These are phyloP conservation scores for Vitis hybrid DNA, from an alignment of 177 flowering plant species.

Conservation along the genomic window DNA sequence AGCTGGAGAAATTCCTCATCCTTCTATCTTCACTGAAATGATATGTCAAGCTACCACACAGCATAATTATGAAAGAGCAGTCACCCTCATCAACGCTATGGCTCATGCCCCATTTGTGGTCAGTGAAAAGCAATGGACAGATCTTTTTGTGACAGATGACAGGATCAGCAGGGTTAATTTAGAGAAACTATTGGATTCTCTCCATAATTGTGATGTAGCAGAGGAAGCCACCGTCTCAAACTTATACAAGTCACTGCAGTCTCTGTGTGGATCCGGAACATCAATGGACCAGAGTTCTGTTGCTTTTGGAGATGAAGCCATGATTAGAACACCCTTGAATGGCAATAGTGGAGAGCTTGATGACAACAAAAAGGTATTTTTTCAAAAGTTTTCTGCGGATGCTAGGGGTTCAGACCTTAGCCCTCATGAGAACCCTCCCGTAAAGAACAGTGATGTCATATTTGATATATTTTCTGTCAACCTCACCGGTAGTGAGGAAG, in stretches of 20 bases:
- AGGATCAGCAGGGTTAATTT: conserved; percentile 39
- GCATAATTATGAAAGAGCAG: conserved; percentile 51
- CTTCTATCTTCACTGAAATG: conserved; percentile 65
- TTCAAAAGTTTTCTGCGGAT: conserved; percentile 6
- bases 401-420: conserved; percentile 6
- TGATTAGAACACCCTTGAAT: conserved; percentile 1
- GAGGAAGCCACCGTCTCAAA: conserved; percentile 49
- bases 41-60: conserved; percentile 48
- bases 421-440: conserved; percentile 3
- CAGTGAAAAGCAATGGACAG: conserved; percentile 71
- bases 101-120: conserved; percentile 71
- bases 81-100: conserved; percentile 51
- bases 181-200: conserved; percentile 35
- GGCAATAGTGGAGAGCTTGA: conserved; percentile 2
- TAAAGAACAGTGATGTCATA: conserved; percentile 5
- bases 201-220: conserved; percentile 28
- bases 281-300: conserved; percentile 7
- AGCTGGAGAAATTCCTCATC: conserved; percentile 76
- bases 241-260: conserved; percentile 49
- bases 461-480: background rate
- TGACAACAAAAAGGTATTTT: conserved; percentile 2
- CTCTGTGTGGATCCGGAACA: conserved; percentile 34
- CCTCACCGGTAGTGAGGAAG: background rate
- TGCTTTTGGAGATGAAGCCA: conserved; percentile 7
- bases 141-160: conserved; percentile 41